Base-by-base conservation (phyloP, 2,329 filamentous ascomycete species). In the Sordariomycetes sp. region DNA sequence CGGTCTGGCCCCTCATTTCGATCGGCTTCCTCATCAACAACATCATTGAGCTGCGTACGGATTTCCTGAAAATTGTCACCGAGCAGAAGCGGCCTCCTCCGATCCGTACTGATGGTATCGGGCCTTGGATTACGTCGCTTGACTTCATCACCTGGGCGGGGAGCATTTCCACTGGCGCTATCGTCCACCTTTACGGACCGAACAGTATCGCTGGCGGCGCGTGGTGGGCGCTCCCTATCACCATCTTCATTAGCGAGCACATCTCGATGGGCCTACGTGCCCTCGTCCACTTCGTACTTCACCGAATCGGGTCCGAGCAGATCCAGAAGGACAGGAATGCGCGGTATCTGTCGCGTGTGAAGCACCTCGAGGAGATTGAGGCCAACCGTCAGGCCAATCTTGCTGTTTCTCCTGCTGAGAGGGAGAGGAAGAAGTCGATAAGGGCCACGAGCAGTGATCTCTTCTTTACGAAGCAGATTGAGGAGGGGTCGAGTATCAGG, bases 1-100 rank as follows among this genome's bases (percentile, higher is more conserved):
- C 87, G 0, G 83, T 89, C 34, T 90, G 87, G 87, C 86, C 87
- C 0, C 72, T 90, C 1, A 86, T 87, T 0, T 80, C 84, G 0
- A 73, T 89, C 24, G 86, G 84, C 0, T 90, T 90, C 67, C 72
- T 90, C 15, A 69, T 88, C 65, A 90, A 90, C 69, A 86, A 90
- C 70, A 88, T 86, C 85, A 72, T 90, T 58, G 87, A 90, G 67
- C 75, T 90, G 10, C 84, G 87, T 10, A 85, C 86, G 2, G 87
- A 90, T 64, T 87, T 88, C 52, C 79, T 87, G 69, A 90, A 90
- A 65, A 86, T 90, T 57, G 87, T 84, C 61, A 74, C 84, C 25
- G 85, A 90, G 65, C 86, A 86, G 72, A 84, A 85, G 60, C 80
- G 87, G 1, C 87, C 87, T 0, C 80, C 77, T 0, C 87, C 87